These are phyloP conservation scores for Neopestalotiopsis sp. DNA, from an alignment of 2,329 filamentous ascomycete genomes.

Conservation along the genomic window DNA sequence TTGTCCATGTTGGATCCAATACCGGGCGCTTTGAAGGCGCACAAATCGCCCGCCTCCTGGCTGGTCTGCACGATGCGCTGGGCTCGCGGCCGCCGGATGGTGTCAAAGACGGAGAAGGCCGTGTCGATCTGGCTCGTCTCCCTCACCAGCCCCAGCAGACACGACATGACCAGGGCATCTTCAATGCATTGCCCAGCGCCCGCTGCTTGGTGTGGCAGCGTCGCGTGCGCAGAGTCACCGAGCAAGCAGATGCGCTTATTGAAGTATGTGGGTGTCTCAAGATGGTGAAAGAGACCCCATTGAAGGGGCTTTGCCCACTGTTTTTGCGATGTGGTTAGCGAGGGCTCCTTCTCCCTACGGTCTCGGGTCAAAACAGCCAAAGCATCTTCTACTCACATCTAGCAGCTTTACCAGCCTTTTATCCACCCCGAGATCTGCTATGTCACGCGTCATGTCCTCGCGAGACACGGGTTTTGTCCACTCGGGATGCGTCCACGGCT, in stretches of 20 bases:
- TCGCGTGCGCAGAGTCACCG: constrained; percentile 33
- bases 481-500: constrained; percentile 28
- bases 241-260: constrained; percentile 29
- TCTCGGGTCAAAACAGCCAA: not conserved
- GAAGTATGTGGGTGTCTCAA: constrained; percentile 30
- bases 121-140: constrained; percentile 24
- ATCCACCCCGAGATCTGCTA: constrained; percentile 27
- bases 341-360: not conserved
- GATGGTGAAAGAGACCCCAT: constrained; percentile 33
- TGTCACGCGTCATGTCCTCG: constrained; percentile 30
- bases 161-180: constrained; percentile 31
- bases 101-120: constrained; percentile 35
- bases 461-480: constrained; percentile 27
- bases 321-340: not conserved
- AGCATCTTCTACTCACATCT: constrained; percentile 20
- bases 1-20: constrained; percentile 34
- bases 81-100: constrained; percentile 35
- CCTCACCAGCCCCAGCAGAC: constrained; percentile 28
- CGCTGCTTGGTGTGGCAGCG: constrained; percentile 31
- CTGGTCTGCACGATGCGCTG: constrained; percentile 37
- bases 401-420: constrained; percentile 27
- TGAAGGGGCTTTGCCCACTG: constrained; percentile 28
- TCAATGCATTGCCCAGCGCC: constrained; percentile 34
- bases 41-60: constrained; percentile 34
- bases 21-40: constrained; percentile 30